Evolutionary conservation across 768 basidiomycete genomes (phyloP), one percentile per base, ranked within the genome.

Genomic region (Tulasnella sp.): DNA sequence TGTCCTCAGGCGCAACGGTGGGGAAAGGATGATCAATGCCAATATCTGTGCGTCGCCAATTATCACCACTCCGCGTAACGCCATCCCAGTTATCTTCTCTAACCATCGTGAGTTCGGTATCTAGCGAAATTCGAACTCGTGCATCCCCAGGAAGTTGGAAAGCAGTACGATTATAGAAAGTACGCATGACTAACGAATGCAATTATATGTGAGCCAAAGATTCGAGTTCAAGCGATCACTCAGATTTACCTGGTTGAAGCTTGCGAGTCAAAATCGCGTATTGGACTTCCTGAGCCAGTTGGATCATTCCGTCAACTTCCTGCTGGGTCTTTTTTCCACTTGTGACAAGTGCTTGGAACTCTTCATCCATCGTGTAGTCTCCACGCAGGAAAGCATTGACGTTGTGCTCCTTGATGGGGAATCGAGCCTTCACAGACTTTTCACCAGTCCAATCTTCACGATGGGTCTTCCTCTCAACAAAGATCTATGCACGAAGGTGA

Each of bases 361-460:
- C 91, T 34, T 72, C 84, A 61, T 96, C 92, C 73, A 95, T 83
- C 25, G 79, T 93, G 66, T 95, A 83, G 61, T 88, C 81, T 15
- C 95, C 95, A 19, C 74, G 71, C 34, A 95, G 66, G 71, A 90
- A 99, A 13, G 83, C 80, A 61, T 96, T 93, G 58, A 98, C 81
- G 40, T 85, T 77, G 55, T 89, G 79, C 63, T 96, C 93, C 63
- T 93, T 91, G 64, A 99, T 81, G 2, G 87, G 79, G 69, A 98
- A 96, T 2, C 72, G 84, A 12, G 91, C 86, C 66, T 96, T 99
- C 62, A 98, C 92, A 8, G 88, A 91, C 66, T 96, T 96, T 66
- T 99, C 93, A 29, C 95, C 95, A 0, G 93, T 98, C 95, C 95
- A 99, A 62, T 99, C 95, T 66, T 99, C 95, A 48, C 91, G 78